Conservation (phyloP, 305 asterid species). For the Lippia alba region DNA sequence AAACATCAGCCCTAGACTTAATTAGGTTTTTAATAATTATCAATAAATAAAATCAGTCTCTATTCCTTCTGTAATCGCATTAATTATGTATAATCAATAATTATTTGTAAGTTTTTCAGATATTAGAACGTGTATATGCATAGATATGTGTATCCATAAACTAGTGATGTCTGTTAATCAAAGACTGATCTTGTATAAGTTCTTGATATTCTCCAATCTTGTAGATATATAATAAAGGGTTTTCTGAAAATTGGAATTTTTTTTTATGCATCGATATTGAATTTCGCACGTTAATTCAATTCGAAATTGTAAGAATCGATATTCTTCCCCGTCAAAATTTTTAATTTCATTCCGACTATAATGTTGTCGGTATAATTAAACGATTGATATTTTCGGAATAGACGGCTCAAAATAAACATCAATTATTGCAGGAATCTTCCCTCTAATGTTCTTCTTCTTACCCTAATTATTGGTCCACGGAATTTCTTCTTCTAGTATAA, state of each 20-base stretch:
- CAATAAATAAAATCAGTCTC: not conserved
- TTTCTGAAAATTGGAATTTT: too few relatives aligned
- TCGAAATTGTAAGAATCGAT: too few relatives aligned
- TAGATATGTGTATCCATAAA: not conserved
- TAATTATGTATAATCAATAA: not conserved
- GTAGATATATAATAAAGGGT: not conserved
- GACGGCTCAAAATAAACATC: not conserved
- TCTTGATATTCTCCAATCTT: not conserved
- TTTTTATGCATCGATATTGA: too few relatives aligned
- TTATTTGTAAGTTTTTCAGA: not conserved
- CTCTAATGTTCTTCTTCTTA: not conserved
- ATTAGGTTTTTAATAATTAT: not conserved
- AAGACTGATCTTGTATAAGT: too few relatives aligned
- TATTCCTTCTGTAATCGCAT: not conserved
- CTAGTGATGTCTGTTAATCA: not conserved
- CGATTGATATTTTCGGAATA: too few relatives aligned
- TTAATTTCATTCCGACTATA: too few relatives aligned
- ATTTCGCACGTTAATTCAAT: too few relatives aligned
- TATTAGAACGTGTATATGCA: not conserved
- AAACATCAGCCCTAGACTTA: constrained; percentile 43
- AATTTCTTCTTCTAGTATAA: not conserved
- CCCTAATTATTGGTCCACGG: not conserved
- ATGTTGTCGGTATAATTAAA: too few relatives aligned
- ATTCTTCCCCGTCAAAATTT: too few relatives aligned
- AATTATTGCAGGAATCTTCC: not conserved